These are phyloP conservation scores for Suhomyces maxii DNA, from an alignment of 1,139 yeast genomes.

Conservation along the genomic window DNA sequence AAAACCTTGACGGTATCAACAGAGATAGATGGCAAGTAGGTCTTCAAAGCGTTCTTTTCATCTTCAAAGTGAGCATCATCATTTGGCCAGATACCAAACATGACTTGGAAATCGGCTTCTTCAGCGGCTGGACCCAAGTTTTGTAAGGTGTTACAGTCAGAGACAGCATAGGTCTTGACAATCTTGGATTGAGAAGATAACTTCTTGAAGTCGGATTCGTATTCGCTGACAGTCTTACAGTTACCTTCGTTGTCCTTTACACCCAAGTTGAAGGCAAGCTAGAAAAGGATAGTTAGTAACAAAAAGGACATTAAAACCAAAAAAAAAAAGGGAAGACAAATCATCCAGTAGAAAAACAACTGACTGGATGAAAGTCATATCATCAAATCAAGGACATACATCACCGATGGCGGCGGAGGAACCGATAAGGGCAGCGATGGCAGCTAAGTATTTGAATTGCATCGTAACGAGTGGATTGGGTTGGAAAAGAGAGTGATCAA, in stretches of 20 bases:
- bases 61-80: slow-evolving; percentile 70
- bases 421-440: slow-evolving; percentile 38
- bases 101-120: slow-evolving; percentile 65
- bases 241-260: slow-evolving; percentile 66
- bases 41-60: slow-evolving; percentile 67
- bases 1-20: slow-evolving; percentile 66
- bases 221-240: slow-evolving; percentile 73
- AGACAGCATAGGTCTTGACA: slow-evolving; percentile 80
- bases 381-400: slow-evolving; percentile 27
- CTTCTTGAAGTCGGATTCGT: slow-evolving; percentile 58
- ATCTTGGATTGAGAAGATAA: slow-evolving; percentile 57
- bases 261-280: slow-evolving; percentile 79
- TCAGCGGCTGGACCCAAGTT: slow-evolving; percentile 85
- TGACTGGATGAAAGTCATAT: background rate
- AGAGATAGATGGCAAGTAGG: slow-evolving; percentile 72
- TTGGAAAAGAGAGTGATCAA: slow-evolving; percentile 3
- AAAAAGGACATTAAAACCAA: no score
- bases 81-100: slow-evolving; percentile 89
- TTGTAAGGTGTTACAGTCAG: slow-evolving; percentile 85
- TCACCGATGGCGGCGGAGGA: slow-evolving; percentile 46
- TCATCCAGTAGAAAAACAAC: slow-evolving; percentile 3
- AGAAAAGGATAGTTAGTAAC: slow-evolving; percentile 5
- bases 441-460: slow-evolving; percentile 43
- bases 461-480: slow-evolving; percentile 20
- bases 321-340: no score